Conservation (phyloP, 2,329 filamentous ascomycete genomes). For the Tricladium varicosporioides region DNA sequence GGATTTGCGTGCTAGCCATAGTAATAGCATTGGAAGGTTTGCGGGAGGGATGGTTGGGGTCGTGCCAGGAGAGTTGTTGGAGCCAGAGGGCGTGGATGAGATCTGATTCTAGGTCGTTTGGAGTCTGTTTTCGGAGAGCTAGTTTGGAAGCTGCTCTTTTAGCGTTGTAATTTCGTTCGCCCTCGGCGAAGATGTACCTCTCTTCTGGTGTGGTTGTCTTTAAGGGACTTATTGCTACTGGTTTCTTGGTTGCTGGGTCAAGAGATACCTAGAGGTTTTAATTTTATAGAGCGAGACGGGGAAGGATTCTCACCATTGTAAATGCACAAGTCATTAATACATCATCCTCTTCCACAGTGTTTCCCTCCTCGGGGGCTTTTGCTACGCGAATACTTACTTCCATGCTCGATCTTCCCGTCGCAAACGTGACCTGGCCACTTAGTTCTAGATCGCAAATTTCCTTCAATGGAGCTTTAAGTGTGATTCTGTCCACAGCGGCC, state of each 20-base stretch:
- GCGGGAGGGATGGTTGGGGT: conserved; percentile 51
- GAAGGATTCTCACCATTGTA: conserved; percentile 58
- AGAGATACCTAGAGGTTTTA: conserved; percentile 46
- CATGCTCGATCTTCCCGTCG: conserved; percentile 66
- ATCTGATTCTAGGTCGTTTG: conserved; percentile 67
- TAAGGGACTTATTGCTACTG: conserved; percentile 59
- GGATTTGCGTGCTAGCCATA: conserved; percentile 62
- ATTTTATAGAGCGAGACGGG: background rate
- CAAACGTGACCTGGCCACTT: conserved; percentile 53
- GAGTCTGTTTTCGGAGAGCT: conserved; percentile 61
- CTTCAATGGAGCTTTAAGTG: conserved; percentile 58
- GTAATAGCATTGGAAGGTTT: conserved; percentile 57
- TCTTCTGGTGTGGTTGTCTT: conserved; percentile 61
- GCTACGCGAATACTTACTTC: conserved; percentile 68
- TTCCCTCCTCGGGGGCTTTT: conserved; percentile 55
- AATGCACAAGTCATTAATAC: conserved; percentile 70
- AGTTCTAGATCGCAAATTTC: conserved; percentile 70
- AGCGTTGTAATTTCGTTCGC: conserved; percentile 63
- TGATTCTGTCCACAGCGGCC: conserved; percentile 40
- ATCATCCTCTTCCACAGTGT: conserved; percentile 54
- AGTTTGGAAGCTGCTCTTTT: conserved; percentile 61
- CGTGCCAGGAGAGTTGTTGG: conserved; percentile 60
- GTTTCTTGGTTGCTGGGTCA: conserved; percentile 64
- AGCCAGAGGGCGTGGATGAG: conserved; percentile 71
- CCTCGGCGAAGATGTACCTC: conserved; percentile 56